Evolutionary conservation across 805 yeast species (phyloP), one percentile per base, ranked within the genome.

Genomic region (Saturnispora kantuleensis): DNA sequence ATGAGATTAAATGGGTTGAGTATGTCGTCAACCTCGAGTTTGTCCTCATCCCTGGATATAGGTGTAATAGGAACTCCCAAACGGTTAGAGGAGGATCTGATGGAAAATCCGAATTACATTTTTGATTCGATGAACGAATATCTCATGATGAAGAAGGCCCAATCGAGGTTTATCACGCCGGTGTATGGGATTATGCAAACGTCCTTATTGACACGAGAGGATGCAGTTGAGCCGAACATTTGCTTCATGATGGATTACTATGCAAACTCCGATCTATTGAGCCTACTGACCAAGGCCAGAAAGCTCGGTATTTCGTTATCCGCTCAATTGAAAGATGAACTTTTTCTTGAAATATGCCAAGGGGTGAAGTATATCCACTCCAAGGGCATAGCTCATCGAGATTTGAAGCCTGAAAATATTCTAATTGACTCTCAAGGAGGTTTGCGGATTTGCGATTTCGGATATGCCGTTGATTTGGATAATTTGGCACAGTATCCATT

Each of bases 321-420:
- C 1, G 37, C 58, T 10, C 60, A 64, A 39, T 56, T 71, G 42
- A 69, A 67, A 46, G 77, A 75, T 51, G 60, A 64, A 15, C 53
- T 73, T 1, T 75, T 74, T 56, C 58, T 66, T n/a, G 65, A 83
- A 56, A 74, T 83, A 31, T 79, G 69, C 13, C 58, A 61, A 36
- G 77, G 70, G 0, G 74, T 74, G 17, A 60, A 65, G 39, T 70
- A 56, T 44, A 55, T 76, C 15, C 81, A 76, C 52, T 48, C 57
- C 7, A 57, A 62, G 12, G 56, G 60, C 11, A 66, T 76, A 3
- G 71, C 64, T 8, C 81, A 75, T 52, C 51, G 79, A 18, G 81
- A 75, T 50, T 57, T 75, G 38, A 75, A 75, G 51, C 79, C 80
- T 2, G 80, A 75, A 47, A 76, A 76, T 55, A 64, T 70, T 36